Conservation (phyloP, 2,329 filamentous ascomycete genomes). For the Phoma sp. region DNA sequence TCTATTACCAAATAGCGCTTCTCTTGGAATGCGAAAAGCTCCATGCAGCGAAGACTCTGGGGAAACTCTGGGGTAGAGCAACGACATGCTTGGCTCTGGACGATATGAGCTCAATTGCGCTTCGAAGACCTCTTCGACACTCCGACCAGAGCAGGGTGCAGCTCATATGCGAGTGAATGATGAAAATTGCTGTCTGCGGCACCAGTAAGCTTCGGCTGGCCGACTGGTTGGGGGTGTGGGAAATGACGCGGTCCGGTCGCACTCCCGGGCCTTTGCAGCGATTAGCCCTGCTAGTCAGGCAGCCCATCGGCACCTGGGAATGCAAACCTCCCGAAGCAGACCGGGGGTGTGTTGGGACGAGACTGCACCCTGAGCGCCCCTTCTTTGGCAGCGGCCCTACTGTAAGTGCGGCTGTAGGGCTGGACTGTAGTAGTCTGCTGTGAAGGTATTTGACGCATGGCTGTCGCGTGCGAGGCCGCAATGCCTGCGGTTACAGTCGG, state of each 20-base stretch:
- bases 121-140: too few relatives aligned
- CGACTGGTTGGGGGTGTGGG: background rate
- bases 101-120: background rate
- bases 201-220: background rate
- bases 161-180: background rate
- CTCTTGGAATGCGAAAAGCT: background rate
- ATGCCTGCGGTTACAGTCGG: background rate
- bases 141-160: too few relatives aligned
- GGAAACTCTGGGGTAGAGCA: slow-evolving; percentile 2
- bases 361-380: background rate
- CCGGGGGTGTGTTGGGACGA: background rate
- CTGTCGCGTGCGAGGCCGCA: background rate
- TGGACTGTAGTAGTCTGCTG: background rate
- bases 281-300: background rate
- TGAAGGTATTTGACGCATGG: background rate
- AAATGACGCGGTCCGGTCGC: slow-evolving; percentile 4
- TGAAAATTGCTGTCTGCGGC: background rate
- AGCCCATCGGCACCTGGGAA: background rate
- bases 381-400: background rate
- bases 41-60: background rate
- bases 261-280: background rate
- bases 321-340: background rate
- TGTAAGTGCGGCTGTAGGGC: background rate
- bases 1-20: slow-evolving; percentile 6
- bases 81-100: background rate